phyloP scores from a whole-genome alignment of 1,284 basidiomycete genomes.

The Amylostereum chailletii region DNA sequence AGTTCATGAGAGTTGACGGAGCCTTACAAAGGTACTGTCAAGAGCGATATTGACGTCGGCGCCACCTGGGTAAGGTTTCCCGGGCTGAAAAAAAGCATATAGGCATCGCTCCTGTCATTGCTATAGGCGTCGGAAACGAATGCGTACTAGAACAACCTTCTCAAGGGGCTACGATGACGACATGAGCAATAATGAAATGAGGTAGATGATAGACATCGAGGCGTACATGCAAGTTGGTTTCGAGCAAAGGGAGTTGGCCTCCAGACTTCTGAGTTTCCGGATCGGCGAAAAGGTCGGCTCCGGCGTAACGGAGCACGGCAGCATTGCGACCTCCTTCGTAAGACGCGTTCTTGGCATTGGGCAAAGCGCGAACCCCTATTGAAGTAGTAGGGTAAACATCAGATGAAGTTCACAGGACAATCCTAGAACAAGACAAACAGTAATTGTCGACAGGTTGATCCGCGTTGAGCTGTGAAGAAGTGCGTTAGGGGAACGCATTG shows the following conservation, averaged over 20 bases:
- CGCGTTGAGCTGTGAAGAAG: constrained; percentile 25
- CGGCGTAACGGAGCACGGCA: not conserved
- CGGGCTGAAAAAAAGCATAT: constrained; percentile 11
- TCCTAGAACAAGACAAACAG: not conserved
- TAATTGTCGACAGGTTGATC: constrained; percentile 29
- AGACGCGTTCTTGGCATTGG: not conserved
- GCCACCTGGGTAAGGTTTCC: constrained; percentile 9
- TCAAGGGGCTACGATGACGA: too few species aligned
- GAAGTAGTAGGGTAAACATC: not conserved
- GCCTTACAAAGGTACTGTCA: not conserved
- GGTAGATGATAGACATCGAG: too few species aligned
- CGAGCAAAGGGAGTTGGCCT: constrained; percentile 12
- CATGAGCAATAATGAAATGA: too few species aligned
- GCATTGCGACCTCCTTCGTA: constrained; percentile 10
- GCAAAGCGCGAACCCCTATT: not conserved
- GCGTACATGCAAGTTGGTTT: constrained; percentile 14
- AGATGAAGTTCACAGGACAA: not conserved
- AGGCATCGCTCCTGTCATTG: not conserved
- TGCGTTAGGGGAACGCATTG: not conserved
- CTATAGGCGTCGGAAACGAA: too few species aligned
- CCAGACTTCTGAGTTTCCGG: constrained; percentile 21
- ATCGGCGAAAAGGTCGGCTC: constrained; percentile 17
- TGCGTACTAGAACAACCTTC: too few species aligned
- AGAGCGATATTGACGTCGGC: not conserved
- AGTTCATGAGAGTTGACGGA: too few species aligned